Evolutionary conservation across 208 protist genomes (phyloP).

Genomic region (Trichomonas gallinae): DNA sequence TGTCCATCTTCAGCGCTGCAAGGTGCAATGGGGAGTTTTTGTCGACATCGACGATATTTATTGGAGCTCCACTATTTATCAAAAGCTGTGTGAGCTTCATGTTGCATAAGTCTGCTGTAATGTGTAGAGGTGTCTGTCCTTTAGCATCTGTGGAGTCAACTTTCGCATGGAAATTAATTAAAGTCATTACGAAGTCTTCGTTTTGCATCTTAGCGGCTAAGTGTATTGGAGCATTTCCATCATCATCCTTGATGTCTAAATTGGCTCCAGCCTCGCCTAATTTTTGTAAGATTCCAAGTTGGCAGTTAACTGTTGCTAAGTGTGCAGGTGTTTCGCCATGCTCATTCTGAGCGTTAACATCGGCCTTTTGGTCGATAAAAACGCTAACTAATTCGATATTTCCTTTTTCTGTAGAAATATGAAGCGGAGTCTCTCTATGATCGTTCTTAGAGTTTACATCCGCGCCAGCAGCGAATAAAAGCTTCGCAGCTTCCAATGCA

Average conservation of each 20-base stretch:
- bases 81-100: neutral
- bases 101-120: neutral
- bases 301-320: neutral
- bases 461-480: neutral
- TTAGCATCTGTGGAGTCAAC: neutral
- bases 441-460: neutral
- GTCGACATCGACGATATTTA: constrained; percentile 15
- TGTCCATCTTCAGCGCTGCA: constrained; percentile 2
- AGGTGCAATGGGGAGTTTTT: constrained; percentile 11
- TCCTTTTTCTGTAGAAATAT: neutral
- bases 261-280: neutral
- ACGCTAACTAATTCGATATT: neutral
- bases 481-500: neutral
- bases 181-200: neutral
- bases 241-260: neutral
- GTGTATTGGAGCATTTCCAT: neutral
- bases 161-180: neutral
- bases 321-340: neutral
- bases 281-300: neutral
- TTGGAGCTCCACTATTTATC: neutral
- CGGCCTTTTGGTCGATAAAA: neutral
- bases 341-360: neutral
- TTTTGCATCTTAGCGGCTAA: neutral
- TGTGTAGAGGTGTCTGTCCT: neutral
- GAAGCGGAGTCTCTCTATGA: neutral